Evolutionary conservation across 140 eudicot species (phyloP).

Genomic region (Erigeron philadelphicus): DNA sequence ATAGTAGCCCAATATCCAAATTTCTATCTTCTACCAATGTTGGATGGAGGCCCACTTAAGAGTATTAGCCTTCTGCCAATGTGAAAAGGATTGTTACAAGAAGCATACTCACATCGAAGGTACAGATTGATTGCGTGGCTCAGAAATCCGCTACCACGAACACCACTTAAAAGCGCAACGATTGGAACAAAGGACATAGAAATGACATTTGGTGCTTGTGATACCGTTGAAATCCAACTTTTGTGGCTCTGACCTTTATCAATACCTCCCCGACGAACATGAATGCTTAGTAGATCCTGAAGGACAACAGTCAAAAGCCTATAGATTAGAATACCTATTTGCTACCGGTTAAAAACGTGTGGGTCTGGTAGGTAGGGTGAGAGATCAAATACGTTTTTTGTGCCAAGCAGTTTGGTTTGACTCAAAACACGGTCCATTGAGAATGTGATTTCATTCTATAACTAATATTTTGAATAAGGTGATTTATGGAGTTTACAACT

Average conservation of each 20-base stretch:
- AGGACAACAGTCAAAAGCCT: constrained; percentile 15
- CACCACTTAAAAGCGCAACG: constrained; percentile 77
- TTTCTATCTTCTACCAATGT: no score
- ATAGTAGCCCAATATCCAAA: no score
- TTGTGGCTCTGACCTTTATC: constrained; percentile 76
- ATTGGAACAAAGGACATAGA: constrained; percentile 95
- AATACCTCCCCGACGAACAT: constrained; percentile 82
- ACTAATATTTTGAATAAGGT: no score
- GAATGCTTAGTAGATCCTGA: constrained; percentile 83
- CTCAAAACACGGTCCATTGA: no score
- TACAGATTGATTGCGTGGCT: constrained; percentile 91
- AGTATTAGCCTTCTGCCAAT: not conserved
- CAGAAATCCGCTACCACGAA: constrained; percentile 86
- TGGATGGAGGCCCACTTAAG: no score
- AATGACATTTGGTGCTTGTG: constrained; percentile 79
- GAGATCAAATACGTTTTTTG: no score
- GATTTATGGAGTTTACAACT: no score
- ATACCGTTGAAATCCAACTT: constrained; percentile 86
- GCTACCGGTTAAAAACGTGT: no score
- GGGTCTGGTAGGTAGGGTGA: no score
- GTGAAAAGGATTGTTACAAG: not conserved
- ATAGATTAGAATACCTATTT: constrained; percentile 8
- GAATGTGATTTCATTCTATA: no score
- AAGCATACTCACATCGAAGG: constrained; percentile 71
- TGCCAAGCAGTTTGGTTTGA: no score